These are phyloP conservation scores for Saposhnikovia divaricata DNA, from an alignment of 129 eudicot species.

Conservation along the genomic window DNA sequence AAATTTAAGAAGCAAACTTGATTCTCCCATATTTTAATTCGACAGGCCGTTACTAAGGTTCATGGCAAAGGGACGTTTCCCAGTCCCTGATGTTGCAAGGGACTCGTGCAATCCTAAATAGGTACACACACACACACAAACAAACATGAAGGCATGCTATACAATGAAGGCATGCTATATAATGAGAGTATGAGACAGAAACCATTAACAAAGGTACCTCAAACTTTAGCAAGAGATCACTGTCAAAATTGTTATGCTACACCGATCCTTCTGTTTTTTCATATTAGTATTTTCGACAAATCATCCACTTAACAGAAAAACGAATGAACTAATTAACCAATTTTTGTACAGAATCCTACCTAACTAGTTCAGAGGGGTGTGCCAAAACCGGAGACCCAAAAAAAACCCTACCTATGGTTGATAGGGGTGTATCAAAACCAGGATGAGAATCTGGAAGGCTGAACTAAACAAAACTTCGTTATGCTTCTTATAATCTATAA, in stretches of 20 bases:
- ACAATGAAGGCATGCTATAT: background rate
- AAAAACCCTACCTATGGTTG: background rate
- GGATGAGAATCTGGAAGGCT: background rate
- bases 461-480: background rate
- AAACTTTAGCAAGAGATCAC: background rate
- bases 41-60: too few species aligned
- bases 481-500: background rate
- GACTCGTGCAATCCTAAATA: background rate
- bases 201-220: background rate
- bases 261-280: background rate
- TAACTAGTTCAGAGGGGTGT: background rate
- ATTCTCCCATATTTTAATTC: too few species aligned
- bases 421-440: background rate
- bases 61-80: too few species aligned
- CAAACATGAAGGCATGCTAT: background rate
- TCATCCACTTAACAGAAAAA: slow-evolving; percentile 12
- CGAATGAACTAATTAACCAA: slow-evolving; percentile 24
- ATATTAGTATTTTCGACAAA: slow-evolving; percentile 7
- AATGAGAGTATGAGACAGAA: background rate
- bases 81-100: too few species aligned
- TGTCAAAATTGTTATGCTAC: background rate
- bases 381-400: background rate
- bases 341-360: slow-evolving; percentile 19
- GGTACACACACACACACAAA: background rate
- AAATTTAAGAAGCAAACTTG: too few species aligned